Conservation (phyloP, 2,329 filamentous ascomycete species). For the Ustilaginoidea virens region DNA sequence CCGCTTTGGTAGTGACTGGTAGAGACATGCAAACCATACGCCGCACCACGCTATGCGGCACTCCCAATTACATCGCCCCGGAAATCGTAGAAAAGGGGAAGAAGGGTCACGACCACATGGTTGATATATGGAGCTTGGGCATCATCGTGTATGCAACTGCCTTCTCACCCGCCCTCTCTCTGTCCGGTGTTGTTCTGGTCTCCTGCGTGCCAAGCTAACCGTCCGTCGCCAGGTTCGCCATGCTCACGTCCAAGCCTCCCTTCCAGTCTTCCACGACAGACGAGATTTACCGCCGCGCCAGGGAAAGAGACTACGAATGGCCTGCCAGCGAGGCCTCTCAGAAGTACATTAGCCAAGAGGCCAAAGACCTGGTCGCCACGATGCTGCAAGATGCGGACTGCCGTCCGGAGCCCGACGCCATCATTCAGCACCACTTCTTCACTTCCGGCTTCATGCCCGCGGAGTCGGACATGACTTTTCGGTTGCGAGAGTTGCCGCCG, state of each 20-base stretch:
- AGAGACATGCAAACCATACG: conserved; percentile 75
- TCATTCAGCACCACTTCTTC: conserved; percentile 71
- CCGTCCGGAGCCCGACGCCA: conserved; percentile 60
- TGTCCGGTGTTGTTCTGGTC: neutral
- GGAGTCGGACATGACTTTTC: conserved; percentile 40
- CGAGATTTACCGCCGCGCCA: conserved; percentile 63
- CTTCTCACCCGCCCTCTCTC: neutral
- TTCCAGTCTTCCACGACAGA: conserved; percentile 87
- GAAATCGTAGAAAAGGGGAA: conserved; percentile 91
- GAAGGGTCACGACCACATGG: conserved; percentile 92
- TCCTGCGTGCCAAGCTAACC: conserved; percentile 1
- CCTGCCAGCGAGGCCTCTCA: conserved; percentile 48
- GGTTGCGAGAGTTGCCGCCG: conserved; percentile 41
- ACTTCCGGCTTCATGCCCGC: conserved; percentile 57
- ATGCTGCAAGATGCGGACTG: conserved; percentile 63
- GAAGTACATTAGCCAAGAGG: conserved; percentile 58
- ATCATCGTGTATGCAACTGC: conserved; percentile 67
- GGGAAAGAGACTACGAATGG: conserved; percentile 66
- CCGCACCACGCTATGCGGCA: conserved; percentile 87
- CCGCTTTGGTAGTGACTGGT: conserved; percentile 79
- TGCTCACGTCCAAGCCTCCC: conserved; percentile 89
- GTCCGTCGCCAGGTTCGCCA: conserved; percentile 53
- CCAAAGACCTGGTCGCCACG: conserved; percentile 62
- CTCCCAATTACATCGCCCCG: conserved; percentile 94
- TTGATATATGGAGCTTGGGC: conserved; percentile 95